phyloP scores from a whole-genome alignment of 208 protist genomes.

The Leishmania braziliensis region DNA sequence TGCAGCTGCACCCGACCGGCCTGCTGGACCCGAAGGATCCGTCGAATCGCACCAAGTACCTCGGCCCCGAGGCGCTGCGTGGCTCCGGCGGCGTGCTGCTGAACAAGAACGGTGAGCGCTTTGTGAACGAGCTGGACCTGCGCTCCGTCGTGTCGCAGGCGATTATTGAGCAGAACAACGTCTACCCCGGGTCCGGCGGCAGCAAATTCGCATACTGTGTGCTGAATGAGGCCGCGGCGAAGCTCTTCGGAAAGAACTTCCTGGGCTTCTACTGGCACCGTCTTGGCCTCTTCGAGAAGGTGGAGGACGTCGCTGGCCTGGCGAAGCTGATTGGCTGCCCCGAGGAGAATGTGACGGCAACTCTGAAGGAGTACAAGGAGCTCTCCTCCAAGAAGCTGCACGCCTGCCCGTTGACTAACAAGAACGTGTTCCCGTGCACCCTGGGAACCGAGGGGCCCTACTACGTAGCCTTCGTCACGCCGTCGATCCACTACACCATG shows the following conservation, averaged over 20 bases:
- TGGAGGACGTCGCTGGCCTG: slow-evolving; percentile 54
- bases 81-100: slow-evolving; percentile 94
- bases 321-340: slow-evolving; percentile 75
- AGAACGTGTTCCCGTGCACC: slow-evolving; percentile 79
- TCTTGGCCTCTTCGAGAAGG: slow-evolving; percentile 74
- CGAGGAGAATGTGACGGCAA: slow-evolving; percentile 36
- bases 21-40: slow-evolving; percentile 94
- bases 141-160: slow-evolving; percentile 93
- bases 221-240: slow-evolving; percentile 72
- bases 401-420: slow-evolving; percentile 69
- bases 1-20: slow-evolving; percentile 96
- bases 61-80: slow-evolving; percentile 95
- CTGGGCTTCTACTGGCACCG: slow-evolving; percentile 85
- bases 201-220: slow-evolving; percentile 84
- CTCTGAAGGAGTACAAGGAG: slow-evolving; percentile 66
- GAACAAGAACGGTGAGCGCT: slow-evolving; percentile 90
- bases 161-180: slow-evolving; percentile 82
- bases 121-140: slow-evolving; percentile 95
- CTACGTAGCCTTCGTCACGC: slow-evolving; percentile 91
- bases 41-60: slow-evolving; percentile 84
- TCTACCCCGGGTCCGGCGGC: slow-evolving; percentile 59
- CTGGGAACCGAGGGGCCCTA: slow-evolving; percentile 65
- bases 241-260: slow-evolving; percentile 75
- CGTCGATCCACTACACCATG: slow-evolving; percentile 97
- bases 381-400: slow-evolving; percentile 34